phyloP scores from a whole-genome alignment of 768 basidiomycete species.

The Naganishia antarctica region DNA sequence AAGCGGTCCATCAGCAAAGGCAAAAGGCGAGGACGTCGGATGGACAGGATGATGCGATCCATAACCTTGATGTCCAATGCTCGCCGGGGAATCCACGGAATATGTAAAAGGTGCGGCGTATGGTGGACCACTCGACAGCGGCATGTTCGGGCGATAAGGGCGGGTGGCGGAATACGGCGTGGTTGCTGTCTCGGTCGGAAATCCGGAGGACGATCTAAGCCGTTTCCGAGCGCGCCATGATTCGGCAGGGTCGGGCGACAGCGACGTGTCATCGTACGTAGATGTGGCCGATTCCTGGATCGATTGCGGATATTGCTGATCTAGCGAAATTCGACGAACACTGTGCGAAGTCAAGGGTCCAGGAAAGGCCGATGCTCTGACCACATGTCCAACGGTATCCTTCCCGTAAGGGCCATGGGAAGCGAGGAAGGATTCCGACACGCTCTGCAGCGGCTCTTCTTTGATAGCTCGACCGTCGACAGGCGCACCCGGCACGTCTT shows the following conservation, averaged over 20 bases:
- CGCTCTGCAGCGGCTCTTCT: neutral
- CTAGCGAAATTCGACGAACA: neutral
- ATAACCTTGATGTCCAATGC: too few species aligned
- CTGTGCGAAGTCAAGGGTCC: neutral
- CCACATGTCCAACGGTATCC: too few species aligned
- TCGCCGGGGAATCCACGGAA: too few species aligned
- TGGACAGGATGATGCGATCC: too few species aligned
- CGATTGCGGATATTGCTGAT: neutral
- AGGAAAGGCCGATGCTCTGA: neutral
- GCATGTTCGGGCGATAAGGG: neutral
- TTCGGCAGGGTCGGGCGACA: neutral
- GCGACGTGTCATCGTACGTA: neutral
- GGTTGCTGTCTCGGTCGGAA: neutral
- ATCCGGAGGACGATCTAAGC: neutral
- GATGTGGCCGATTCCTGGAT: neutral
- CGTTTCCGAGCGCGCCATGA: conserved; percentile 17
- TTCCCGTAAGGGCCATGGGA: neutral
- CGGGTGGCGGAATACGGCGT: neutral
- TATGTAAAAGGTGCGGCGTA: too few species aligned
- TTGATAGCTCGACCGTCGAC: neutral
- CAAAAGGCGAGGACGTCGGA: too few species aligned
- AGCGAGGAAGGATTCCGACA: neutral
- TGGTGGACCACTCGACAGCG: too few species aligned
- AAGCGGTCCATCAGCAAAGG: too few species aligned
- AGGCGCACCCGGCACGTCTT: neutral